Evolutionary conservation across 192 early-diverging fungal species (phyloP).

Genomic region (Coemansia sp.): DNA sequence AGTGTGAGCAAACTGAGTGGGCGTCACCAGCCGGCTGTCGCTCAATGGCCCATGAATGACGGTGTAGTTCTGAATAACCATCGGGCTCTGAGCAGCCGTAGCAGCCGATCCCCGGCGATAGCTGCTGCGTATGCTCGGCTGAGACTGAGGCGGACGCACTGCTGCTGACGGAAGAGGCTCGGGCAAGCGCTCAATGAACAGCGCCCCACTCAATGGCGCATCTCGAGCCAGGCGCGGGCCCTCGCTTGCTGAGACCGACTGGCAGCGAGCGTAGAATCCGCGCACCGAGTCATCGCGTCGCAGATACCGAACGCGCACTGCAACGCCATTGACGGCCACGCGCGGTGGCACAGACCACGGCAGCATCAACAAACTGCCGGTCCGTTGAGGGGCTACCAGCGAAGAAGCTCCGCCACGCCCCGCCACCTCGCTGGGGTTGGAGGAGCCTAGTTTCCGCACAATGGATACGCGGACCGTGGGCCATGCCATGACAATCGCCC

Average conservation of each 20-base stretch:
- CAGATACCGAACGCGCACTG: conserved; percentile 37
- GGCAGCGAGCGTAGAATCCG: conserved; percentile 40
- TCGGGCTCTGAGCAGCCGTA: neutral
- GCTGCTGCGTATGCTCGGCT: neutral
- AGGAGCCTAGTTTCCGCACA: neutral
- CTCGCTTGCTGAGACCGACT: conserved; percentile 23
- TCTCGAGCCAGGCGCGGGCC: conserved; percentile 7
- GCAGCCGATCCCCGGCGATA: neutral
- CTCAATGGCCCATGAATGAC: conserved; percentile 6
- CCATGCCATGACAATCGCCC: conserved; percentile 29
- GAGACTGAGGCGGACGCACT: neutral
- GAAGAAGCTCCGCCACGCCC: neutral
- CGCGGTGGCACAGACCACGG: conserved; percentile 49
- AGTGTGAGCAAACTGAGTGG: conserved; percentile 20
- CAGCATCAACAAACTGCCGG: neutral
- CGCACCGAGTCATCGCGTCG: conserved; percentile 24
- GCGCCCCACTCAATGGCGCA: neutral
- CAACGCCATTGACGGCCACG: conserved; percentile 24
- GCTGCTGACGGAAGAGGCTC: neutral
- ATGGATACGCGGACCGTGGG: conserved; percentile 27
- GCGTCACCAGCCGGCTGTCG: conserved; percentile 12
- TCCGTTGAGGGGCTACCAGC: neutral
- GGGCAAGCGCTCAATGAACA: conserved; percentile 22
- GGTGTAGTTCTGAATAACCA: conserved; percentile 34
- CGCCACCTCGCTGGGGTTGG: neutral